phyloP scores from a whole-genome alignment of 495 filamentous ascomycete genomes.

The Podospora pseudopauciseta region DNA sequence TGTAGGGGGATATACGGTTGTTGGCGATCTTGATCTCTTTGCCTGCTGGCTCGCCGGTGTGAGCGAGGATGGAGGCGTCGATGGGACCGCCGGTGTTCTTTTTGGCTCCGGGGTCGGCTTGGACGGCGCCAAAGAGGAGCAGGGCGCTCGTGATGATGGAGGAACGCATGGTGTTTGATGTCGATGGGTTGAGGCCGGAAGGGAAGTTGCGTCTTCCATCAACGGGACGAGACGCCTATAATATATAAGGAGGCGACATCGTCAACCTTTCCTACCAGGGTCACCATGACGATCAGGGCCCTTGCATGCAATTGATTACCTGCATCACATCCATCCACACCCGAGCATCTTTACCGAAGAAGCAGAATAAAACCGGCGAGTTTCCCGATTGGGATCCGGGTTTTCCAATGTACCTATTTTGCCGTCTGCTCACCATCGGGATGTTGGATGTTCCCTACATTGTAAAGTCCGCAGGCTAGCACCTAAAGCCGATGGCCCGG shows the following conservation, averaged over 20 bases:
- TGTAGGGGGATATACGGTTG: slow-evolving; percentile 20
- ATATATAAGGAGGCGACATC: not conserved
- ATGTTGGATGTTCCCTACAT: no score
- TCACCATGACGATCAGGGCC: not conserved
- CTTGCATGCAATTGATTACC: not conserved
- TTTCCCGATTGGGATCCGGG: not conserved
- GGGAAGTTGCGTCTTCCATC: not conserved
- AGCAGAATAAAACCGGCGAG: not conserved
- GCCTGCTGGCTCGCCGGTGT: slow-evolving; percentile 33
- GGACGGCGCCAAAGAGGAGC: slow-evolving; percentile 13
- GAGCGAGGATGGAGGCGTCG: slow-evolving; percentile 29
- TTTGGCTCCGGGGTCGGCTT: not conserved
- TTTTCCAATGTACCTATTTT: not conserved
- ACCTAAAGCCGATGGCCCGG: no score
- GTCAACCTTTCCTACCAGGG: not conserved
- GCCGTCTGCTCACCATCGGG: not conserved
- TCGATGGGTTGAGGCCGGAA: not conserved
- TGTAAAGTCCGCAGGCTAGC: no score
- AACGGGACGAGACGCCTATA: not conserved
- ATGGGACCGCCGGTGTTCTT: slow-evolving; percentile 1
- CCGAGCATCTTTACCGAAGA: not conserved
- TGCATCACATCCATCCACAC: not conserved
- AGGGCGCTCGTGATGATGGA: slow-evolving; percentile 4
- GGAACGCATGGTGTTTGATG: slow-evolving; percentile 9
- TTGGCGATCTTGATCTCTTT: slow-evolving; percentile 27